These are phyloP conservation scores for Alternaria solani DNA, from an alignment of 2,329 filamentous ascomycete genomes.

Conservation along the genomic window DNA sequence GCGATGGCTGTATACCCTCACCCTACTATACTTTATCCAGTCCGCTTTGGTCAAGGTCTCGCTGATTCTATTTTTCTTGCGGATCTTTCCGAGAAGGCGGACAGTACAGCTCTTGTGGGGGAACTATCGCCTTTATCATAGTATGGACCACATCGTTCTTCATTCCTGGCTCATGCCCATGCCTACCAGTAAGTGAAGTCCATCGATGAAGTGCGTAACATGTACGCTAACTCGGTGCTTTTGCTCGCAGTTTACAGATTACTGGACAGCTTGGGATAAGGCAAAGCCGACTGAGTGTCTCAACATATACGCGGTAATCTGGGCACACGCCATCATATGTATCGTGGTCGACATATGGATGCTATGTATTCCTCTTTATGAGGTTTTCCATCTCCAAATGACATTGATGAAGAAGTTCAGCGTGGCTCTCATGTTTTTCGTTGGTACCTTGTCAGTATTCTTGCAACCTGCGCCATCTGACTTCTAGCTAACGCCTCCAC, in stretches of 20 bases:
- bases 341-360: constrained; percentile 34
- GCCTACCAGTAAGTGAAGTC: constrained; percentile 39
- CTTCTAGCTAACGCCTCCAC: neutral
- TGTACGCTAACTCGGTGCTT: neutral
- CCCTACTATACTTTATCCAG: constrained; percentile 40
- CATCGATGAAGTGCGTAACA: too few species aligned
- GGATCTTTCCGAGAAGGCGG: constrained; percentile 35
- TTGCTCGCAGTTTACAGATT: constrained; percentile 1
- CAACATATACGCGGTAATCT: constrained; percentile 43
- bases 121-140: constrained; percentile 27
- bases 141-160: constrained; percentile 28
- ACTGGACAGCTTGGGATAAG: constrained; percentile 40
- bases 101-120: constrained; percentile 17
- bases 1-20: constrained; percentile 33
- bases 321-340: constrained; percentile 39
- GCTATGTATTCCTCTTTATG: constrained; percentile 41
- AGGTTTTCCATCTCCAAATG: constrained; percentile 39
- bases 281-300: constrained; percentile 32
- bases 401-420: constrained; percentile 42
- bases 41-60: constrained; percentile 33
- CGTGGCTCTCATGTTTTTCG: constrained; percentile 45
- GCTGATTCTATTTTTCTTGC: constrained; percentile 35
- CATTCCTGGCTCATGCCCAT: constrained; percentile 37
- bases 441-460: constrained; percentile 31
- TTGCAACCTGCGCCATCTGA: neutral